Evolutionary conservation across 108 stramenopile genomes (phyloP).

Genomic region (Discostella pseudostelligera): DNA sequence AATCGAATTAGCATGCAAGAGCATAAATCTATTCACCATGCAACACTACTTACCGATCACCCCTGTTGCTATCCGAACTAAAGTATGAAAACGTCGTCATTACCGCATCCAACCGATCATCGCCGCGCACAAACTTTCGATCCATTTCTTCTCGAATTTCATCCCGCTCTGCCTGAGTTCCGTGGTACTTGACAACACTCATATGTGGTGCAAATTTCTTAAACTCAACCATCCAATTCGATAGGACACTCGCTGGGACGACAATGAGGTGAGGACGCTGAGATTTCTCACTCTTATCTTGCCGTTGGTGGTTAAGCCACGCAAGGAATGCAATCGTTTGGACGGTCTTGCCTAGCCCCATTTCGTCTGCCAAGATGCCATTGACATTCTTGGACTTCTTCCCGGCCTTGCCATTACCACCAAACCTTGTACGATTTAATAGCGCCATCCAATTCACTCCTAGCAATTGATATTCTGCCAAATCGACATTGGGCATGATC

Average conservation of each 20-base stretch:
- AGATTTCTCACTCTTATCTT: slow-evolving; percentile 12
- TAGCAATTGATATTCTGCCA: slow-evolving; percentile 81
- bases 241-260: slow-evolving; percentile 91
- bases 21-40: background rate
- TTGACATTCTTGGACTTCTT: slow-evolving; percentile 70
- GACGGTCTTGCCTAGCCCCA: slow-evolving; percentile 91
- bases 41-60: slow-evolving; percentile 52
- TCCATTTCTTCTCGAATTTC: slow-evolving; percentile 54
- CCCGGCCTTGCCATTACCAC: no score
- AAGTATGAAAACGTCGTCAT: slow-evolving; percentile 83
- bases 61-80: slow-evolving; percentile 63
- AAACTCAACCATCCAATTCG: slow-evolving; percentile 97
- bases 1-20: background rate
- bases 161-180: slow-evolving; percentile 58
- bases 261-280: slow-evolving; percentile 87
- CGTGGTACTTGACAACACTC: slow-evolving; percentile 67
- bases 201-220: slow-evolving; percentile 83
- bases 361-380: slow-evolving; percentile 97
- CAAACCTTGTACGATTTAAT: slow-evolving; percentile 68
- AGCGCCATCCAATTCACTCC: slow-evolving; percentile 89
- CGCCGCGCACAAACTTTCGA: slow-evolving; percentile 17
- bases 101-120: slow-evolving; percentile 62
- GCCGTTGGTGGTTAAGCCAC: slow-evolving; percentile 67
- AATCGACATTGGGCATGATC: slow-evolving; percentile 58
- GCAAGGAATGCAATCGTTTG: slow-evolving; percentile 96